phyloP scores from a whole-genome alignment of 805 yeast genomes.

The Saccharomyces mikatae region DNA sequence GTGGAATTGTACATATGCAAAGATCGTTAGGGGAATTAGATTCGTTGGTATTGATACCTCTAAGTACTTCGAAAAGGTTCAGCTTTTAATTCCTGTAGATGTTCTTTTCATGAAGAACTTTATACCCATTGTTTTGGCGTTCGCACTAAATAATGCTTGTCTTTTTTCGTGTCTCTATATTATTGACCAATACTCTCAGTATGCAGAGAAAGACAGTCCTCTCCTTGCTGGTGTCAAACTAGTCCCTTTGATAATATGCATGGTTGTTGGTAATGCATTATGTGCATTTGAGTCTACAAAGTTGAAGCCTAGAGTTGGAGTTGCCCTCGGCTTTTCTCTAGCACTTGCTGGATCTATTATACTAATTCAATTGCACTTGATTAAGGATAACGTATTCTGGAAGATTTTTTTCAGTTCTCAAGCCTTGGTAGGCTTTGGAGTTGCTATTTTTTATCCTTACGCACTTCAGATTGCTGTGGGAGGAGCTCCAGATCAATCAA shows the following conservation, averaged over 20 bases:
- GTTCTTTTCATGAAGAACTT: slow-evolving; percentile 25
- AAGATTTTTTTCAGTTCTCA: slow-evolving; percentile 23
- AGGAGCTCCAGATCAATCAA: slow-evolving; percentile 32
- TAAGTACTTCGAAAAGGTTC: slow-evolving; percentile 2
- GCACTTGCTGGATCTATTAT: slow-evolving; percentile 17
- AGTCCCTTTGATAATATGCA: slow-evolving; percentile 30
- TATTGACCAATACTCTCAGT: slow-evolving; percentile 23
- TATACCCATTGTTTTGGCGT: slow-evolving; percentile 13
- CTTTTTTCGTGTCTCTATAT: slow-evolving; percentile 17
- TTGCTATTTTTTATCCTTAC: slow-evolving; percentile 30
- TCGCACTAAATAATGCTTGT: slow-evolving; percentile 16
- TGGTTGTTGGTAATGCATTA: slow-evolving; percentile 22
- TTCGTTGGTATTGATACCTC: slow-evolving; percentile 2
- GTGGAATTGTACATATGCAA: slow-evolving; percentile 26
- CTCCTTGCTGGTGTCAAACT: slow-evolving; percentile 33
- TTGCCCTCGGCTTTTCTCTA: slow-evolving; percentile 11
- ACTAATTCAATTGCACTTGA: slow-evolving; percentile 16
- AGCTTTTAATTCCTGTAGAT: slow-evolving; percentile 24
- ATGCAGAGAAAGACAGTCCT: slow-evolving; percentile 24
- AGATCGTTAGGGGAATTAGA: slow-evolving; percentile 6
- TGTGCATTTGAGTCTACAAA: slow-evolving; percentile 17
- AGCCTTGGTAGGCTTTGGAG: slow-evolving; percentile 20
- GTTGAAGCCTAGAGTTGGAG: slow-evolving; percentile 18
- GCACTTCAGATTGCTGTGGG: slow-evolving; percentile 28
- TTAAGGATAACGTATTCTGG: slow-evolving; percentile 23